Evolutionary conservation across 176 grass and related monocot species (phyloP).

Genomic region (Hyparrhenia diplandra): DNA sequence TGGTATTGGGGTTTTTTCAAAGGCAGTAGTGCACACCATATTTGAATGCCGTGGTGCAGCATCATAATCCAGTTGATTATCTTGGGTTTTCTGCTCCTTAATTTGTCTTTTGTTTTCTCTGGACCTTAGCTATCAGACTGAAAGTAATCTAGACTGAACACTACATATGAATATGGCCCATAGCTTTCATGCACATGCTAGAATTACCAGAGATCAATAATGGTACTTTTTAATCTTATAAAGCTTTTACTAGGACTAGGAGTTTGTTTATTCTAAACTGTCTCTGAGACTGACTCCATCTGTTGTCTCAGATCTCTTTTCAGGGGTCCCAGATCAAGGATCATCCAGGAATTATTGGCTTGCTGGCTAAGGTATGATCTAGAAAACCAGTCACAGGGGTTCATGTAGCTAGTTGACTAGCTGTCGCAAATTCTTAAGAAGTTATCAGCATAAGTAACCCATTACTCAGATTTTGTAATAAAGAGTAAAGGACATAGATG

Average conservation of each 20-base stretch:
- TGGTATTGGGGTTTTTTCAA: too few species aligned
- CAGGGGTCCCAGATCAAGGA: conserved; percentile 47
- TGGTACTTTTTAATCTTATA: conserved; percentile 6
- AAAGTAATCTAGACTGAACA: too few species aligned
- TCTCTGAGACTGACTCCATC: conserved; percentile 14
- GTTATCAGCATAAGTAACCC: not conserved
- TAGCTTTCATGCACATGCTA: too few species aligned
- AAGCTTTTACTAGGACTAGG: conserved; percentile 19
- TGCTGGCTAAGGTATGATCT: conserved; percentile 68
- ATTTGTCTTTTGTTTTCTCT: too few species aligned
- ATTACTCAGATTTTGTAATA: not conserved
- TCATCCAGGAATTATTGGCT: conserved; percentile 58
- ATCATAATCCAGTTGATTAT: too few species aligned
- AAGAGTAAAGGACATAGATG: not conserved
- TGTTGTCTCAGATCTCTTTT: conserved; percentile 67
- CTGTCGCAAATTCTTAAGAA: conserved; percentile 20
- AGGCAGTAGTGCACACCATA: too few species aligned
- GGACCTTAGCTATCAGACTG: too few species aligned
- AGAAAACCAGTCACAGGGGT: conserved; percentile 19
- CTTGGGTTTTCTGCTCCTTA: too few species aligned
- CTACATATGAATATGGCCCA: too few species aligned
- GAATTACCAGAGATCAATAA: not conserved
- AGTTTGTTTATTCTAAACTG: conserved; percentile 16
- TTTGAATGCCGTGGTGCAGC: too few species aligned
- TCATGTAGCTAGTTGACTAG: not conserved